Percentiles rank a stretch among this genome's conserved stretches.
These are phyloP conservation scores for Colletotrichum horii DNA, from an alignment of 2,329 filamentous ascomycete species.

Conservation along the genomic window DNA sequence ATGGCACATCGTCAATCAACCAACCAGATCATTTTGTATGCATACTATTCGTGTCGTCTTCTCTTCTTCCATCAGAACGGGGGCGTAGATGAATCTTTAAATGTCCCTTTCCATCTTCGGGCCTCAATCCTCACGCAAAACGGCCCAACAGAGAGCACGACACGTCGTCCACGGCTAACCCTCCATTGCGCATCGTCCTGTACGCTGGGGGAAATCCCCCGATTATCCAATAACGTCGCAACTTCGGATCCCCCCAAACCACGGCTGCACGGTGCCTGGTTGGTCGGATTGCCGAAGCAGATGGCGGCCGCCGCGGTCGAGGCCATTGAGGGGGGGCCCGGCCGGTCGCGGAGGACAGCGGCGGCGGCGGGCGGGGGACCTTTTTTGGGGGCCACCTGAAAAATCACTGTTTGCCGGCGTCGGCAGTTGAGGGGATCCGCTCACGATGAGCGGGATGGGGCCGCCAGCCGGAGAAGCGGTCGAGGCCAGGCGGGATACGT, in stretches of 20 bases:
- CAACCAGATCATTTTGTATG: not conserved
- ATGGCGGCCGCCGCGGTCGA: not conserved
- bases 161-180: not conserved
- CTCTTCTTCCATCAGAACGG: not conserved
- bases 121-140: not conserved
- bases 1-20: not conserved
- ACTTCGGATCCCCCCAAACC: not conserved
- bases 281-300: slow-evolving; percentile 5
- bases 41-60: not conserved
- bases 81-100: not conserved
- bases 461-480: not conserved
- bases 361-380: not conserved
- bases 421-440: not conserved
- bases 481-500: not conserved
- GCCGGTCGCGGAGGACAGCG: not conserved
- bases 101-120: not conserved
- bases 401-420: not conserved
- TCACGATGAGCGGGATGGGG: not conserved
- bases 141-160: not conserved
- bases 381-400: not conserved
- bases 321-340: not conserved
- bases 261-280: not conserved
- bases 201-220: not conserved
- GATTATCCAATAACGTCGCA: not conserved
- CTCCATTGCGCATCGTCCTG: not conserved